Conservation (phyloP, 192 early-diverging fungal species). For the Dissophora globulifera region DNA sequence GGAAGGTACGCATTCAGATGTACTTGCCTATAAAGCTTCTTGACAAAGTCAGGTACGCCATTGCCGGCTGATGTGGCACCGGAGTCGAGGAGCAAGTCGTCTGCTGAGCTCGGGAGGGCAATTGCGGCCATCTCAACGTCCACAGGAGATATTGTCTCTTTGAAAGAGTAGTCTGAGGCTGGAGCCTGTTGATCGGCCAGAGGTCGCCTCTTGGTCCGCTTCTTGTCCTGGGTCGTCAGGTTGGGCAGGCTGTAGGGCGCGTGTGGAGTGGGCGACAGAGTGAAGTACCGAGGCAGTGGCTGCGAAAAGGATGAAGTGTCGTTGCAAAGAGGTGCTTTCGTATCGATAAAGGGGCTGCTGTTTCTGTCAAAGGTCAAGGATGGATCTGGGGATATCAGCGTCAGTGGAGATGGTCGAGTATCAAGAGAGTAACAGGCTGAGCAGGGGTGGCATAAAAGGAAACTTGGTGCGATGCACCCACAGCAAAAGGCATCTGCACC, state of each 20-base stretch:
- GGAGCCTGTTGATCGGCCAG: constrained; percentile 17
- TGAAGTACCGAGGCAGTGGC: too few relatives aligned
- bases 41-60: constrained; percentile 62
- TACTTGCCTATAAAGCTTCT: constrained; percentile 56
- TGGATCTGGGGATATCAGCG: too few relatives aligned
- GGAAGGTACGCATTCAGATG: background rate
- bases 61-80: constrained; percentile 9
- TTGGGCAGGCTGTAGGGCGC: constrained; percentile 18
- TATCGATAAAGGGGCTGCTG: too few relatives aligned
- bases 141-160: background rate
- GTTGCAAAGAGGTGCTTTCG: too few relatives aligned
- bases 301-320: too few relatives aligned
- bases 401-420: too few relatives aligned
- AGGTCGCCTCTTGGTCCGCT: constrained; percentile 49
- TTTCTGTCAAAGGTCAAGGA: too few relatives aligned
- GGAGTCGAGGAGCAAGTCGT: constrained; percentile 15
- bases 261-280: background rate
- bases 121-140: constrained; percentile 25
- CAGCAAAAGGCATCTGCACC: too few relatives aligned
- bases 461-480: too few relatives aligned
- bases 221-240: constrained; percentile 50
- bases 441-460: too few relatives aligned
- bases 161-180: constrained; percentile 3
- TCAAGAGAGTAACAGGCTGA: too few relatives aligned
- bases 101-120: background rate